Conservation (phyloP, 2,329 filamentous ascomycete genomes). For the Alternaria dauci region DNA sequence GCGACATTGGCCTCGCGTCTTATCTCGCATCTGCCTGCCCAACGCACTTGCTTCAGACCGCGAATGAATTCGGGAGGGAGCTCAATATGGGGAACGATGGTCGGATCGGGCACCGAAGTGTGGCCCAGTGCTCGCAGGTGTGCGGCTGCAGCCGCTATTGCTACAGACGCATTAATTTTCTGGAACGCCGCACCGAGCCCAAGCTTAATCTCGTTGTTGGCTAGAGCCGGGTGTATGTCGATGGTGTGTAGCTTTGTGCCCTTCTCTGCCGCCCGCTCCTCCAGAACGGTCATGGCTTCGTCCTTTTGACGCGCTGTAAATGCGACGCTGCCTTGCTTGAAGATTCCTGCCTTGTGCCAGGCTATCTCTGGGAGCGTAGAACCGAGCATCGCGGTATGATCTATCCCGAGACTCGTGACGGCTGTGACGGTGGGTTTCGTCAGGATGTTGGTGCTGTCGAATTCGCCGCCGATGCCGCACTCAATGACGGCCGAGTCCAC, state of each 20-base stretch:
- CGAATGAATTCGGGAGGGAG: conserved; percentile 69
- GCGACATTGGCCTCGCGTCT: conserved; percentile 62
- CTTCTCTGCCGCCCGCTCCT: conserved; percentile 63
- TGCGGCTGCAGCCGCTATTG: conserved; percentile 65
- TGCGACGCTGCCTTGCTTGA: conserved; percentile 71
- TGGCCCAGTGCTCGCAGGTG: conserved; percentile 62
- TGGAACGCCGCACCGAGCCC: conserved; percentile 70
- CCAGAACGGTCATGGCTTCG: conserved; percentile 64
- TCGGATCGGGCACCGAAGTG: conserved; percentile 50
- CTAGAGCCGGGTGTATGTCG: conserved; percentile 57
- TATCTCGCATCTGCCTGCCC: conserved; percentile 81
- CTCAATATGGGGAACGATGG: conserved; percentile 38
- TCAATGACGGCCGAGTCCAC: conserved; percentile 85
- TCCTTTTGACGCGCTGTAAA: conserved; percentile 69
- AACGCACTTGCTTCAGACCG: conserved; percentile 72
- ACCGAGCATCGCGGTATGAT: conserved; percentile 84
- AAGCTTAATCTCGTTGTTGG: conserved; percentile 58
- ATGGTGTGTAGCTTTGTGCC: conserved; percentile 59
- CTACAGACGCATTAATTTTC: conserved; percentile 68
- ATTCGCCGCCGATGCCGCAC: conserved; percentile 93
- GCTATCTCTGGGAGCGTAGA: conserved; percentile 81
- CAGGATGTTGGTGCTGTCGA: conserved; percentile 90
- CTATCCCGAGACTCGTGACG: conserved; percentile 83
- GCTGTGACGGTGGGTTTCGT: conserved; percentile 73
- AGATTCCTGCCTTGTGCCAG: conserved; percentile 92